Conservation (phyloP, 192 early-diverging fungal genomes). For the Backusella mclennaniae region DNA sequence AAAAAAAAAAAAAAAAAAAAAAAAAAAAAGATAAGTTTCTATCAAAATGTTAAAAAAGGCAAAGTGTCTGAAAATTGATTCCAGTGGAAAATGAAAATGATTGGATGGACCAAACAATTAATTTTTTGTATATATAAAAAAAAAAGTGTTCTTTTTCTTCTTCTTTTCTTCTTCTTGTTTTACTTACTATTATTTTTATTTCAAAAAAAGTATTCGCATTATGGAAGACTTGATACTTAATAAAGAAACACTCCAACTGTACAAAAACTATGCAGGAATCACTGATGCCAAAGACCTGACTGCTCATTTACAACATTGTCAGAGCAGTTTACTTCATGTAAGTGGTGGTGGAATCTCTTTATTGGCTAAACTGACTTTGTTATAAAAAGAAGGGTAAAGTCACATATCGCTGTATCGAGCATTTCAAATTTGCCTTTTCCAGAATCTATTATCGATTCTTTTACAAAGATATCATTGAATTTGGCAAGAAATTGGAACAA, state of each 20-base stretch:
- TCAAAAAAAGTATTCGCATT: background rate
- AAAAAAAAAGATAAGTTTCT: background rate
- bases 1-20: background rate
- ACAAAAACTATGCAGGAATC: constrained; percentile 15
- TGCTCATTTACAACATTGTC: constrained; percentile 9
- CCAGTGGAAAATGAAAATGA: background rate
- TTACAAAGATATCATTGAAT: constrained; percentile 12
- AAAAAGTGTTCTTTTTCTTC: background rate
- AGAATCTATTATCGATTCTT: constrained; percentile 20
- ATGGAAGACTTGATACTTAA: background rate
- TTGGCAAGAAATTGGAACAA: background rate
- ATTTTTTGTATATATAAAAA: background rate
- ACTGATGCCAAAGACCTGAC: background rate
- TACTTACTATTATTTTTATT: background rate
- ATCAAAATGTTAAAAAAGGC: background rate
- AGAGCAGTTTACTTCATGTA: constrained; percentile 3
- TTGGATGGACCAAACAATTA: background rate
- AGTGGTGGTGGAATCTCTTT: background rate
- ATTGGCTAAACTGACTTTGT: too few relatives aligned
- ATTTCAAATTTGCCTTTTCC: constrained; percentile 18
- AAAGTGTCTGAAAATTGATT: background rate
- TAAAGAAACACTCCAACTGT: background rate
- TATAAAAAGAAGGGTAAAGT: background rate
- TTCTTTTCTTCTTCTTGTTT: background rate
- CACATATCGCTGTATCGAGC: constrained; percentile 16